Percentiles rank a stretch among this genome's conserved stretches.
phyloP scores from a whole-genome alignment of 306 rosid species.

The Corylus americana region DNA sequence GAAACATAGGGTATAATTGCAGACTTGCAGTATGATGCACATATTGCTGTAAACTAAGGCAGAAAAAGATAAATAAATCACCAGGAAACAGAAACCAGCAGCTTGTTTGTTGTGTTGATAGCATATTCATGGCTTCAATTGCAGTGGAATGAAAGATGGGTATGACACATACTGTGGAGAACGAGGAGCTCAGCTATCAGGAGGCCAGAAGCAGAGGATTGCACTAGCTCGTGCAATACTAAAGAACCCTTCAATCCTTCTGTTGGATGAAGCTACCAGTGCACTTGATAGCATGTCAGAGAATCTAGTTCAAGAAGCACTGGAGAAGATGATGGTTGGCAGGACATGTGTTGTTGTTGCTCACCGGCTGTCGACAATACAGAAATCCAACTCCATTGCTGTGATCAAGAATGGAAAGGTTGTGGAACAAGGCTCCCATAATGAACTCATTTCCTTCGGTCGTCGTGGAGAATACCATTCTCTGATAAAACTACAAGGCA shows the following conservation, averaged over 20 bases:
- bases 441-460: slow-evolving; percentile 61
- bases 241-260: slow-evolving; percentile 79
- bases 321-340: slow-evolving; percentile 75
- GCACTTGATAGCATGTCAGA: slow-evolving; percentile 92
- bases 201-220: slow-evolving; percentile 91
- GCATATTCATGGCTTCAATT: neutral
- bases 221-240: slow-evolving; percentile 82
- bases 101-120: neutral
- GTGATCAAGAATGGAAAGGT: slow-evolving; percentile 75
- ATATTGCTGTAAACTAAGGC: too few species aligned
- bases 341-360: slow-evolving; percentile 81
- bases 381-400: slow-evolving; percentile 65
- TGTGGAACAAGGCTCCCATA: slow-evolving; percentile 79
- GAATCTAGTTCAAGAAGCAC: slow-evolving; percentile 67
- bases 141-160: slow-evolving; percentile 84
- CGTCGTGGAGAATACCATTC: slow-evolving; percentile 56
- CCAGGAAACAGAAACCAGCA: neutral
- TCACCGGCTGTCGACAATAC: slow-evolving; percentile 74
- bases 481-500: slow-evolving; percentile 54
- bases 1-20: neutral
- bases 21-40: too few species aligned
- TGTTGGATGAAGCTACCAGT: slow-evolving; percentile 87
- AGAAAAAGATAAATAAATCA: too few species aligned
- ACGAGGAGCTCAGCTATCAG: slow-evolving; percentile 86
- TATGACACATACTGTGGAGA: slow-evolving; percentile 82